A percentile compares a stretch with the other conserved stretches of the same genome.
Evolutionary conservation across 2,329 filamentous ascomycete species (phyloP).

Genomic region (Ophiocordyceps camponoti-leonardi): DNA sequence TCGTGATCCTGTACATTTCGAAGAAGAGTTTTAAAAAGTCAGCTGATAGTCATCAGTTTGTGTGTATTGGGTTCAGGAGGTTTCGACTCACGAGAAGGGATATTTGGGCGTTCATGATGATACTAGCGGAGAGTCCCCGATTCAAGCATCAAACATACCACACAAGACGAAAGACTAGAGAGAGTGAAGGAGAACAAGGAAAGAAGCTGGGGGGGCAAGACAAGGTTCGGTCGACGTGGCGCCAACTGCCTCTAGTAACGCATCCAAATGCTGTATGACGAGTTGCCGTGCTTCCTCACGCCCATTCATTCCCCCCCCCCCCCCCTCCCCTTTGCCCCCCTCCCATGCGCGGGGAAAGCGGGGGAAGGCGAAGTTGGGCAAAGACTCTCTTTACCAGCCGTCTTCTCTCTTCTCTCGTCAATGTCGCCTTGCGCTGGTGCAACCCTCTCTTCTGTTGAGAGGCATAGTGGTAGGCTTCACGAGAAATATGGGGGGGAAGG

Average conservation of each 20-base stretch:
- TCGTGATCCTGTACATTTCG: constrained; percentile 53
- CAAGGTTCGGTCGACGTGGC: background rate
- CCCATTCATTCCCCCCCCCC: too few species aligned
- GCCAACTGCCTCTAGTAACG: too few species aligned
- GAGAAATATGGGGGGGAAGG: too few species aligned
- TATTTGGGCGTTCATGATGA: constrained; percentile 38
- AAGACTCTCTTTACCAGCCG: too few species aligned
- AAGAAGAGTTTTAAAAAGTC: background rate
- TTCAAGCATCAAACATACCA: too few species aligned
- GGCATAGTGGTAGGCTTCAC: too few species aligned
- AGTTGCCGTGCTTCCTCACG: background rate
- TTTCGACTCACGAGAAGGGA: constrained; percentile 30
- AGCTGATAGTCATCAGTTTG: background rate
- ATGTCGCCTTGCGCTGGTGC: too few species aligned
- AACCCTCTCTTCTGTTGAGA: too few species aligned
- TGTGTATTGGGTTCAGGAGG: background rate
- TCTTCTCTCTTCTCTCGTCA: too few species aligned
- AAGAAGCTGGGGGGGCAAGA: background rate
- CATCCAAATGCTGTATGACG: background rate
- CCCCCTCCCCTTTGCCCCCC: too few species aligned
- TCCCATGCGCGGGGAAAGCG: too few species aligned
- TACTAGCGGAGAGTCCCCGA: background rate
- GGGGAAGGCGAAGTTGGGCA: too few species aligned
- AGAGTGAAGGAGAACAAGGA: background rate
- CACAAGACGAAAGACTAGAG: background rate